phyloP scores from a whole-genome alignment of 2,329 filamentous ascomycete species.

The Neopestalotiopsis sp. region DNA sequence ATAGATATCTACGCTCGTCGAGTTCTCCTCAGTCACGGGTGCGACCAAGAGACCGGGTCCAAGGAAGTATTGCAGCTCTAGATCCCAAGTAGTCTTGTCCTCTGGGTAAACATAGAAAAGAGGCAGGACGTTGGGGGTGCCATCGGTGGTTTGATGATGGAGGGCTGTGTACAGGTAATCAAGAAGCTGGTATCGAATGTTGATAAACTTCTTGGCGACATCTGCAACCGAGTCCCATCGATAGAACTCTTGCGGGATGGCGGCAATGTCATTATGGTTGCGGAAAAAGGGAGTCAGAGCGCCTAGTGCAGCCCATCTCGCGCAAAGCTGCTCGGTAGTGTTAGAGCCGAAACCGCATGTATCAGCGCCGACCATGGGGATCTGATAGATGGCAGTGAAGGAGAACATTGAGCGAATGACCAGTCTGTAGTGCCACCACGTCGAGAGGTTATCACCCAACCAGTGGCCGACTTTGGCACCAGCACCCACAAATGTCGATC shows the following conservation, averaged over 20 bases:
- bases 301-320: slow-evolving; percentile 76
- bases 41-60: slow-evolving; percentile 50
- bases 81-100: slow-evolving; percentile 45
- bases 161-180: slow-evolving; percentile 79
- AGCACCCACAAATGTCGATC: slow-evolving; percentile 77
- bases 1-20: slow-evolving; percentile 51
- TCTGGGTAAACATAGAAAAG: slow-evolving; percentile 71
- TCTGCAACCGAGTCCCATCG: slow-evolving; percentile 65
- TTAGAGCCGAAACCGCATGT: slow-evolving; percentile 78
- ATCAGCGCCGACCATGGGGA: slow-evolving; percentile 74
- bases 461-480: slow-evolving; percentile 68
- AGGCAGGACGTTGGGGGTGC: slow-evolving; percentile 70
- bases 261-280: slow-evolving; percentile 66
- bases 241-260: slow-evolving; percentile 74
- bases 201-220: slow-evolving; percentile 69
- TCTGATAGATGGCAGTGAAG: slow-evolving; percentile 69
- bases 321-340: slow-evolving; percentile 72
- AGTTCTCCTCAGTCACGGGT: slow-evolving; percentile 50
- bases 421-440: slow-evolving; percentile 64
- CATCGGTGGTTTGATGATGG: slow-evolving; percentile 63
- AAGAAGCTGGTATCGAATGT: slow-evolving; percentile 71
- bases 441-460: slow-evolving; percentile 63
- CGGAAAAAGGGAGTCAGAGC: slow-evolving; percentile 80
- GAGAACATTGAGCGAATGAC: slow-evolving; percentile 64
- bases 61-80: slow-evolving; percentile 55